A percentile compares a stretch with the other conserved stretches of the same genome.
phyloP scores from a whole-genome alignment of 306 rosid species.

The Castanea crenata region DNA sequence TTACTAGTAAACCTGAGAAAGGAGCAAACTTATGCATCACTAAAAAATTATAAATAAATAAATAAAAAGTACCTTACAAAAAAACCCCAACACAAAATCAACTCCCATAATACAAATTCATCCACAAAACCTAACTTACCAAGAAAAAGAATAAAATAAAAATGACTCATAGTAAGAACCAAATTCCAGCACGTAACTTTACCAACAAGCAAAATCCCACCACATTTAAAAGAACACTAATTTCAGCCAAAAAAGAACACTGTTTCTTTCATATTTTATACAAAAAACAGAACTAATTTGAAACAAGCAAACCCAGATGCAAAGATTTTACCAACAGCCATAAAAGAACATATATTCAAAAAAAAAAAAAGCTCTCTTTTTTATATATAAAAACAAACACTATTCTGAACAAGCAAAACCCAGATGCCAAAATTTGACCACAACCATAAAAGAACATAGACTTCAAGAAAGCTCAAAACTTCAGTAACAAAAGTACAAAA shows the following conservation, averaged over 20 bases:
- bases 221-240: background rate
- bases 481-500: background rate
- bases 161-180: background rate
- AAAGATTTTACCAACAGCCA: no score
- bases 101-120: constrained; percentile 1
- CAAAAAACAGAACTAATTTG: no score
- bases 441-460: background rate
- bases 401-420: background rate
- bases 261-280: no score
- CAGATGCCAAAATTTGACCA: background rate
- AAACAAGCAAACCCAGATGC: no score
- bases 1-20: background rate
- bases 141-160: background rate
- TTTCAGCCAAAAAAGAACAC: background rate
- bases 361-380: no score
- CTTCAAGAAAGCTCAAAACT: background rate
- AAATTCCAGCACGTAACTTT: background rate
- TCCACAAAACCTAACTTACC: constrained; percentile 13
- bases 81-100: constrained; percentile 30
- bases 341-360: no score
- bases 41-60: no score
- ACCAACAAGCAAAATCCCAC: constrained; percentile 2
- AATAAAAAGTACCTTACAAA: background rate
- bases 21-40: background rate
- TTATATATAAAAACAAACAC: background rate